Evolutionary conservation across 2,329 filamentous ascomycete genomes (phyloP).

Genomic region (Sporothrix globosa): DNA sequence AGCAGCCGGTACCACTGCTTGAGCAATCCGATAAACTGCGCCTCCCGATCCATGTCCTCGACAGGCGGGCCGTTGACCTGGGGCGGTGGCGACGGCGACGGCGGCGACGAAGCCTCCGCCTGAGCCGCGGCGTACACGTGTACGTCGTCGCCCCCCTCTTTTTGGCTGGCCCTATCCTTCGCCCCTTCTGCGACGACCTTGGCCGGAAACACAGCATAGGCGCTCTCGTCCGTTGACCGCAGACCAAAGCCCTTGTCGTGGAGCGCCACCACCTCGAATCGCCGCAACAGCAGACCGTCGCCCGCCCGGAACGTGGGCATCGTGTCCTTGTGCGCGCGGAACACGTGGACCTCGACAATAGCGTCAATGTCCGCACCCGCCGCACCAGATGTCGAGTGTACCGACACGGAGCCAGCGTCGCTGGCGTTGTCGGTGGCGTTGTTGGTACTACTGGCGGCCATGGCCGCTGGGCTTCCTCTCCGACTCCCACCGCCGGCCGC

Average conservation of each 20-base stretch:
- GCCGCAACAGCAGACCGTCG: slow-evolving; percentile 61
- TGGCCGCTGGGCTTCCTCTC: not conserved
- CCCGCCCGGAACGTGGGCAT: slow-evolving; percentile 60
- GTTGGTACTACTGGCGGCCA: not conserved
- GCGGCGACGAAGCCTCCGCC: slow-evolving; percentile 33
- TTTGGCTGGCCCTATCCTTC: not conserved
- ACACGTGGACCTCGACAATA: slow-evolving; percentile 60
- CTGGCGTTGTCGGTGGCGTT: not conserved
- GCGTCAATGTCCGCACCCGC: slow-evolving; percentile 46
- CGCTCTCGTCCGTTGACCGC: slow-evolving; percentile 57
- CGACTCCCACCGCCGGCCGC: slow-evolving; percentile 44
- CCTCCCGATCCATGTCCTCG: slow-evolving; percentile 57
- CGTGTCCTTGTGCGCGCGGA: slow-evolving; percentile 60
- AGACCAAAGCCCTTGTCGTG: slow-evolving; percentile 60
- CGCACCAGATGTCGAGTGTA: not conserved
- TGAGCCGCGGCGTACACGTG: slow-evolving; percentile 20
- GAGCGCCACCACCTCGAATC: slow-evolving; percentile 58
- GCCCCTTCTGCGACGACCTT: slow-evolving; percentile 39
- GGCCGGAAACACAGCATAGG: slow-evolving; percentile 62
- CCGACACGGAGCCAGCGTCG: not conserved
- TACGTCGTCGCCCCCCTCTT: not conserved
- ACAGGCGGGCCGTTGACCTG: slow-evolving; percentile 64
- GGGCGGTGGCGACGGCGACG: slow-evolving; percentile 38
- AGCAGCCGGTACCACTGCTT: slow-evolving; percentile 55
- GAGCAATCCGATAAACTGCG: slow-evolving; percentile 53